Evolutionary conservation across 768 basidiomycete species (phyloP), one percentile per base, ranked within the genome.

Genomic region (Clitopilus hobsonii): DNA sequence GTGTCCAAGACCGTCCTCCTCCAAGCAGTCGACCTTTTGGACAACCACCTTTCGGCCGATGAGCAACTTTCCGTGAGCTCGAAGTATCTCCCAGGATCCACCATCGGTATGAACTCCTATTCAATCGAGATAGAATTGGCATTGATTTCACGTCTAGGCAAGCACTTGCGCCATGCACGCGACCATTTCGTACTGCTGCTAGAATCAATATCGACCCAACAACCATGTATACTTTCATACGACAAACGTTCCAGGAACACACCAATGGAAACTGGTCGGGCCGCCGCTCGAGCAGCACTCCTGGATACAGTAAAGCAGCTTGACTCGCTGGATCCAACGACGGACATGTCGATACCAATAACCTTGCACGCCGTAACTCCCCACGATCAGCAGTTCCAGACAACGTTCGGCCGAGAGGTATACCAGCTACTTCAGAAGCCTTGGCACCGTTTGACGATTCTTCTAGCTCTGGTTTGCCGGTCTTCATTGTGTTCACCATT

Each of bases 401-500:
- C 89, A n/a, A 90, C 84, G 4, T 84, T 92, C 61, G 91, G 91
- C 25, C 74, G 91, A 70, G 91, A 94, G 75, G 91, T 89, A 61
- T 61, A 70, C 56, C 20, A 29, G 48, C 11, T 20, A 41, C 14
- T 18, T 14, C 13, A 10, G 32, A 14, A n/a, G 32, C 13, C n/a
- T 4, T 36, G 13, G 13, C 32, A 11, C 13, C 32, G 13, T 36
- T n/a, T 36, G 32, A 36, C n/a, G 32, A 36, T 36, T n/a, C 3
- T 4, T 36, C 13, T n/a, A 92, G 90, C 71, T 94, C 16, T 94
- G 91, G 91, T 94, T 94, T 67, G 81, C 84, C n/a, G 84, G 78
- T 22, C 70, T 94, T 27, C 91, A 94, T 63, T 91, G 91, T 38
- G 86, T 94, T 23, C 91, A 94, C 69, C 91, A 94, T 65, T 94